These are phyloP conservation scores for Saccharomycopsis amapae DNA, from an alignment of 805 yeast species.

Conservation along the genomic window DNA sequence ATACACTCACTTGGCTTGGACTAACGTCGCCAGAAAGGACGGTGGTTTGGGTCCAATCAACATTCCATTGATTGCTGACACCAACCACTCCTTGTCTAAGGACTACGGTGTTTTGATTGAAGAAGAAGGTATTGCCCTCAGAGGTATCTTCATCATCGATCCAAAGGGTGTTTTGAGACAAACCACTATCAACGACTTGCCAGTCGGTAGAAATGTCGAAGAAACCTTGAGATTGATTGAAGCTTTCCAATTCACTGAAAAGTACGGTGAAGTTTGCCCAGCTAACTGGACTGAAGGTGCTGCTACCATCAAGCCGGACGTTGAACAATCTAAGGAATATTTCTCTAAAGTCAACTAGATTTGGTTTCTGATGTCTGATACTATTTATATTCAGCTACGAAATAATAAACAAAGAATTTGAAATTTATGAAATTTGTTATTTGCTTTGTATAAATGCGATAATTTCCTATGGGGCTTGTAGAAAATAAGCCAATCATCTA, in stretches of 20 bases:
- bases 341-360: slow-evolving; percentile 54
- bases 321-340: slow-evolving; percentile 72
- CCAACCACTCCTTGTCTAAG: slow-evolving; percentile 88
- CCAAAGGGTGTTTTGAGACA: slow-evolving; percentile 94
- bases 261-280: slow-evolving; percentile 99
- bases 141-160: slow-evolving; percentile 98
- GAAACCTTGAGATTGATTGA: slow-evolving; percentile 96
- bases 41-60: slow-evolving; percentile 97
- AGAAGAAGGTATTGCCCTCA: slow-evolving; percentile 94
- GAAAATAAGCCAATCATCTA: no score
- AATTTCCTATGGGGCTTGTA: no score
- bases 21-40: slow-evolving; percentile 90
- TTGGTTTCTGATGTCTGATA: no score
- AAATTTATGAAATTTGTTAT: no score
- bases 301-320: slow-evolving; percentile 84
- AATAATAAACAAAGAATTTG: no score
- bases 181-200: slow-evolving; percentile 95
- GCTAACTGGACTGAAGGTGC: slow-evolving; percentile 98
- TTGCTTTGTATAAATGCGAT: no score
- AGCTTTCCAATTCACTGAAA: slow-evolving; percentile 99
- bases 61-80: slow-evolving; percentile 93
- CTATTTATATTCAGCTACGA: no score
- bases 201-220: slow-evolving; percentile 98
- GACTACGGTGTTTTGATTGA: slow-evolving; percentile 97
- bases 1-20: slow-evolving; percentile 97